Base-by-base conservation (phyloP, 805 yeast species). In the Candida krabiensis region DNA sequence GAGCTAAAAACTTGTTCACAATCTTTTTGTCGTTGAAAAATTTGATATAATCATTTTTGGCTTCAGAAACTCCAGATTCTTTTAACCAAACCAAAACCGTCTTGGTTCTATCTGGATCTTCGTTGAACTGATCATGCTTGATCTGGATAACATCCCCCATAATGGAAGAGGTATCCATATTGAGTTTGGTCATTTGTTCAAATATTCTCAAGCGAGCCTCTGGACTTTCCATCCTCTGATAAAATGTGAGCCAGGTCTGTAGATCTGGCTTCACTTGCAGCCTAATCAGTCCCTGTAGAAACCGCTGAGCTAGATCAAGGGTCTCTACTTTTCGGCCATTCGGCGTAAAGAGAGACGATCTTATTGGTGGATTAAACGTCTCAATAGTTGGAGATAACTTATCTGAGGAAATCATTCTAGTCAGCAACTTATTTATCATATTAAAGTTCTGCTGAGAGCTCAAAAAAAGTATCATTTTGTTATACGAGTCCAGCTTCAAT, bases 241-340 rank as follows among this genome's bases (percentile, higher is more conserved):
- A 36, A 9, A 40, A 6, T 11, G 26, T 19, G 2, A 7, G 14
- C 44, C 44, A 40, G 7, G 44, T 40, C 25, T 24, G 28, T 13
- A 11, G 6, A 29, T 37, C 35, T 19, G 44, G 44, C 22, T 19
- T 33, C 21, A 35, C 19, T 5, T 18, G 13, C 19, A 32, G 22
- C 28, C 22, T 32, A 9, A 28, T 30, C 18, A 40, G 27, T 8
- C 38, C 44, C 4, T 34, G 14, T 15, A 38, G 14, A n/a, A 30
- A 30, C 15, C 35, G 13, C 8, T 24, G 7, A 2, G 42, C 30
- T 6, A 38, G 27, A 9, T 9, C 19, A 5, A 30, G 23, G 16
- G 22, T 30, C 3, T 15, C 16, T 4, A 9, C 13, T 14, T 15
- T 19, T 9, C 16, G 3, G 2, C 30, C 34, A 4, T 12, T 4